phyloP scores from a whole-genome alignment of 2,329 filamentous ascomycete species.

The Fusarium sp. region DNA sequence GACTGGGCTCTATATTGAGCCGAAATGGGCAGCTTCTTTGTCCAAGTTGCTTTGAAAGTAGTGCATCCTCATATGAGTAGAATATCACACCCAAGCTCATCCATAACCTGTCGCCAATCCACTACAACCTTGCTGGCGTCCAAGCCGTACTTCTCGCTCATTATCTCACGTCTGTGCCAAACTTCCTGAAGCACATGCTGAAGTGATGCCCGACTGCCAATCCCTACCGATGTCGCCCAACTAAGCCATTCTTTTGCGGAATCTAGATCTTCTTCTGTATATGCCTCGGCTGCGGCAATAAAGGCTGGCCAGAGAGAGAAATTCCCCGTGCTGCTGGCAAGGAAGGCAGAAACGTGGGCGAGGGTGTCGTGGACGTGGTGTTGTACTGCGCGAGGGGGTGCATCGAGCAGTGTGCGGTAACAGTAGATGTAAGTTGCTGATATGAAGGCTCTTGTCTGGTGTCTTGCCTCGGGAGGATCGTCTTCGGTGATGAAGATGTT shows the following conservation, averaged over 20 bases:
- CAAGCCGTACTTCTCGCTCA: not conserved
- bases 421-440: not conserved
- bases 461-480: not conserved
- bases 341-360: not conserved
- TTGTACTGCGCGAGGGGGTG: not conserved
- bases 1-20: not conserved
- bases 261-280: not conserved
- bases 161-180: not conserved
- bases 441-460: not conserved
- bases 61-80: conserved; percentile 10
- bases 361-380: not conserved
- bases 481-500: not conserved
- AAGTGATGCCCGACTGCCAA: not conserved
- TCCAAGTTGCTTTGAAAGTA: not conserved
- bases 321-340: not conserved
- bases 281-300: not conserved
- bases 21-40: not conserved
- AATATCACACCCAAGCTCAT: conserved; percentile 11
- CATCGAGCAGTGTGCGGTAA: not conserved
- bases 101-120: conserved; percentile 21
- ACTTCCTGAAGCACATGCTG: not conserved
- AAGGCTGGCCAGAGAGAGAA: not conserved
- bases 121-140: not conserved
- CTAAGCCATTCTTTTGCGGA: not conserved
- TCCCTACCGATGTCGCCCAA: not conserved